Base-by-base conservation (phyloP, 176 grass and related monocot genomes). In the Cocos nucifera region DNA sequence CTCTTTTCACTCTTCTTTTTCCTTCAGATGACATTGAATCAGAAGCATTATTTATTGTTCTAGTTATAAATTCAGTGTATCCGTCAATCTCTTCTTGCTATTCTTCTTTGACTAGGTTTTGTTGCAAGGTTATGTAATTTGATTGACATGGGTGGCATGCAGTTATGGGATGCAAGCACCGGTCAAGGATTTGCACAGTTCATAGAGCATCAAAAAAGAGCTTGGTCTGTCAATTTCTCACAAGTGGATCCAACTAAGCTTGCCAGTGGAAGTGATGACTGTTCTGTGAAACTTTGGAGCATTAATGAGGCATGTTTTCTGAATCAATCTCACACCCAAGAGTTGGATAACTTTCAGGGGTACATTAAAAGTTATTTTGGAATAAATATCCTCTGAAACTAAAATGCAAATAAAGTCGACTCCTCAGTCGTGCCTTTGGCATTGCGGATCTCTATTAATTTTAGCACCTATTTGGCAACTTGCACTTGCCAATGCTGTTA, bases 171-270 rank as follows among this genome's bases (percentile, higher is more conserved):
- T 86, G 88, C 84, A 73, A 98, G 78, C 75, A 83, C 79, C 24
- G 94, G 94, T 57, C 84, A 98, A 80, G 94, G 88, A 64, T 77
- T 98, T 49, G 81, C 54, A 4, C 82, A 66, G 69, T 89, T 93
- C 35, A 86, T 67, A 68, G 94, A 83, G 50, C 94, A 98, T 61
- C 63, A 61, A 55, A 98, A 93, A 74, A 93, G 94, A 63, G 85
- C 94, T 69, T 98, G 94, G 94, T 98, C 94, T 57, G 94, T 98
- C 24, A 82, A 77, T 86, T 98, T 98, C 75, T 98, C 94, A 28
- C 76, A 85, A 44, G 77, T 86, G 29, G 94, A 98, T 72, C 94
- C 94, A 56, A 85, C 79, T 68, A 93, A 66, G 59, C 86, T 98
- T 62, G 94, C 88, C 51, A 98, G 94, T 16, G 94, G 94, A 64